Conservation (phyloP, 345 rosid genomes). For the Ailanthus altissimus region DNA sequence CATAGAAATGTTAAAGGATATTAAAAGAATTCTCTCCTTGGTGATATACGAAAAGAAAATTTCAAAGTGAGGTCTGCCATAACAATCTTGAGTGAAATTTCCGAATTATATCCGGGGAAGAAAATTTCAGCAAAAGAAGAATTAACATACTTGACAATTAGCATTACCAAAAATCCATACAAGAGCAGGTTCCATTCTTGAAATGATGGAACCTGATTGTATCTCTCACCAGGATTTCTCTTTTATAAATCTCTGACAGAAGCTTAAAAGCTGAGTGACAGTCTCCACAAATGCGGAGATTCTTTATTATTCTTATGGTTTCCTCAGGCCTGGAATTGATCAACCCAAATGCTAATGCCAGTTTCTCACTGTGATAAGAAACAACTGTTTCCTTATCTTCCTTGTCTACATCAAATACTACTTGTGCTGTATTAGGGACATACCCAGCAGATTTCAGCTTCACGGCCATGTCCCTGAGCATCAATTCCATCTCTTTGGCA, state of each 20-base stretch:
- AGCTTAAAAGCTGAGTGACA: conserved; percentile 46
- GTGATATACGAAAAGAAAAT: no score
- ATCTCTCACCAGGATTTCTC: conserved; percentile 47
- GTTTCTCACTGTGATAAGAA: conserved; percentile 47
- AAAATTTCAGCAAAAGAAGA: no score
- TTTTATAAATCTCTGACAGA: conserved; percentile 29
- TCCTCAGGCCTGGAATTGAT: conserved; percentile 23
- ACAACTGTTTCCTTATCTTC: conserved; percentile 45
- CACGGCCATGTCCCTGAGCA: conserved; percentile 36
- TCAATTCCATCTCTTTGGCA: conserved; percentile 26
- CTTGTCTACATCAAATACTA: conserved; percentile 43
- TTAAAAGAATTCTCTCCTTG: no score
- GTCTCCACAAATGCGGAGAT: conserved; percentile 46
- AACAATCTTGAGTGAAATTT: no score
- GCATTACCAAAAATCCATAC: conserved; percentile 44
- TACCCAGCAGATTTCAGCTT: conserved; percentile 37
- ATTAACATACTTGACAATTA: no score
- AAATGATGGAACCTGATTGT: conserved; percentile 48
- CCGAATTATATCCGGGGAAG: no score
- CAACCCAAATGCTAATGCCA: conserved; percentile 44
- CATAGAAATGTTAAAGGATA: no score
- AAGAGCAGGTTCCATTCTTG: conserved; percentile 42
- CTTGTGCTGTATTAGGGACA: conserved; percentile 30
- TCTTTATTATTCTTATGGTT: conserved; percentile 42
- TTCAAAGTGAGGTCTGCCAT: no score